Conservation (phyloP, 108 stramenopile species). For the Cyclotella sp. region DNA sequence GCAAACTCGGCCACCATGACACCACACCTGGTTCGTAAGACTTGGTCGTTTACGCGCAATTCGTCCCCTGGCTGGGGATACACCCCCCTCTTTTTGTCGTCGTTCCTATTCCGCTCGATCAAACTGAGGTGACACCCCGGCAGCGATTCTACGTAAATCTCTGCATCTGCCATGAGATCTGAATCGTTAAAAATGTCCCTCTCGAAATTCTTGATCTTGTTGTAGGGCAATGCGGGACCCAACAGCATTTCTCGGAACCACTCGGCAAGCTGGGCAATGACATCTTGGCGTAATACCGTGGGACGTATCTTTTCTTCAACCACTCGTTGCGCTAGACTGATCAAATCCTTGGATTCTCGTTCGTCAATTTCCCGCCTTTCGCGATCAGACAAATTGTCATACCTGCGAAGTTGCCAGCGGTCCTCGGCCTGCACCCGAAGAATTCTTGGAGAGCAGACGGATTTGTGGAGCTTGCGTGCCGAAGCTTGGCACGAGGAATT, state of each 20-base stretch:
- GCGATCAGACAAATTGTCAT: not conserved
- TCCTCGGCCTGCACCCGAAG: not conserved
- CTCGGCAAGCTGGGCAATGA: not conserved
- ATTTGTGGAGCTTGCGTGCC: conserved; percentile 6
- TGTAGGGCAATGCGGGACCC: conserved; percentile 42
- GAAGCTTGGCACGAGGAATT: conserved; percentile 9
- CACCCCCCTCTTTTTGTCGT: conserved; percentile 26
- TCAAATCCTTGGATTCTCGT: not conserved
- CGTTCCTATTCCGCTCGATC: conserved; percentile 37
- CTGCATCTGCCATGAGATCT: conserved; percentile 39
- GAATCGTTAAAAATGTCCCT: conserved; percentile 27
- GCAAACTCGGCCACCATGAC: conserved; percentile 45
- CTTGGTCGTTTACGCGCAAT: conserved; percentile 32
- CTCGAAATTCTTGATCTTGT: conserved; percentile 38
- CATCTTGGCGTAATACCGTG: conserved; percentile 27
- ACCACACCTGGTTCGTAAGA: conserved; percentile 23
- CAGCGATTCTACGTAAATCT: conserved; percentile 37
- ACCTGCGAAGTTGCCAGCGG: not conserved
- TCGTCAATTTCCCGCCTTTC: not conserved
- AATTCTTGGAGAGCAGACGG: conserved; percentile 11
- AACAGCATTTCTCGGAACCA: conserved; percentile 34
- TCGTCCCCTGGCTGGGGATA: conserved; percentile 24
- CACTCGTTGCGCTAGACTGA: not conserved
- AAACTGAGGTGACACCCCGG: conserved; percentile 26
- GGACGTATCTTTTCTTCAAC: conserved; percentile 46